A percentile compares a stretch with the other conserved stretches of the same genome.
Evolutionary conservation across 2,329 filamentous ascomycete species (phyloP).

Genomic region (Penicillium paneum): DNA sequence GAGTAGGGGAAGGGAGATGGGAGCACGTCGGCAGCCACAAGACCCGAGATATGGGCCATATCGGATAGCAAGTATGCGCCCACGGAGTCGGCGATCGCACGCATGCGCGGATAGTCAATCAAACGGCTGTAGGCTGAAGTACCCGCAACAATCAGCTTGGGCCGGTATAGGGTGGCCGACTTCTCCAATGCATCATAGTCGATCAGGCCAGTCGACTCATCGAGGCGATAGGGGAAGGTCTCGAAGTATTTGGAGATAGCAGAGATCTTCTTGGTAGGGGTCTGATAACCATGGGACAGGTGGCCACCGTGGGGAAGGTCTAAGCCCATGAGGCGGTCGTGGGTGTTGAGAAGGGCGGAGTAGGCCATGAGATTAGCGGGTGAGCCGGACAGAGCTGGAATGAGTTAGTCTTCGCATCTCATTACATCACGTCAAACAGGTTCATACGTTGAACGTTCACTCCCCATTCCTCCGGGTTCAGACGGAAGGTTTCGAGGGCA

Average conservation of each 20-base stretch:
- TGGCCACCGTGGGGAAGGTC: slow-evolving; percentile 93
- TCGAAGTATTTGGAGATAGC: slow-evolving; percentile 99
- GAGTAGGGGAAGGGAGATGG: slow-evolving; percentile 89
- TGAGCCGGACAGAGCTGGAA: slow-evolving; percentile 70
- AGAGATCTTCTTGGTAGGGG: slow-evolving; percentile 91
- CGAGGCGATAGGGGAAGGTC: slow-evolving; percentile 91
- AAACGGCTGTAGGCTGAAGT: slow-evolving; percentile 97
- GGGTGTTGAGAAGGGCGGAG: slow-evolving; percentile 90
- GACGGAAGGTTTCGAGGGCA: slow-evolving; percentile 79
- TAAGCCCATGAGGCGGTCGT: slow-evolving; percentile 95
- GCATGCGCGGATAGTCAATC: slow-evolving; percentile 96
- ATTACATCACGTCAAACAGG: not conserved
- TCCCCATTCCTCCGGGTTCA: slow-evolving; percentile 85
- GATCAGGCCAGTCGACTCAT: slow-evolving; percentile 77
- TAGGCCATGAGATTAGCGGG: slow-evolving; percentile 80
- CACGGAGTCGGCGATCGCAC: slow-evolving; percentile 88
- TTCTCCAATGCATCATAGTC: slow-evolving; percentile 93
- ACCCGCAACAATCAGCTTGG: slow-evolving; percentile 93
- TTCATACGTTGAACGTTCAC: slow-evolving; percentile 85
- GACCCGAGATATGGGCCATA: slow-evolving; percentile 97
- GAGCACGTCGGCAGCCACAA: slow-evolving; percentile 89
- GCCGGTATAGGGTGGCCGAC: slow-evolving; percentile 85
- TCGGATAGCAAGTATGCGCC: slow-evolving; percentile 94
- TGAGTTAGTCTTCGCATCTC: slow-evolving; percentile 15
- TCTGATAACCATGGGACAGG: slow-evolving; percentile 96